Evolutionary conservation across 192 early-diverging fungal species (phyloP).

Genomic region (Linnemannia exigua): DNA sequence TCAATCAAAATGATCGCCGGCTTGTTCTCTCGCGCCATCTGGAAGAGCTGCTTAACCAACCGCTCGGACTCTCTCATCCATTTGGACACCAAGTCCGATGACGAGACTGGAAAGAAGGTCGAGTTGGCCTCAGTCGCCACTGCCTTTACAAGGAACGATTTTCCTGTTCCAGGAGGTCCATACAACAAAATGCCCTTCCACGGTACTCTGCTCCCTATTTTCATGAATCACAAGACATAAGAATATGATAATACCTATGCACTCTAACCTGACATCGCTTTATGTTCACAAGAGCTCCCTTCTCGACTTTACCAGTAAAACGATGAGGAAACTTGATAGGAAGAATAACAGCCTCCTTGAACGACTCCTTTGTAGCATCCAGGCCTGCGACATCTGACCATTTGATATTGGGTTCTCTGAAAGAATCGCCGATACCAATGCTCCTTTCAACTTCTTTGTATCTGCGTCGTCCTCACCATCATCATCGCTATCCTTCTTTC

Average conservation of each 20-base stretch:
- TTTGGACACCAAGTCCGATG: slow-evolving; percentile 98
- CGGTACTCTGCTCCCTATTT: slow-evolving; percentile 86
- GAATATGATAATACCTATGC: not conserved
- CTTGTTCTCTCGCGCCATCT: slow-evolving; percentile 91
- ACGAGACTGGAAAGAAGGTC: slow-evolving; percentile 97
- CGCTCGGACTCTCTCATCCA: slow-evolving; percentile 99
- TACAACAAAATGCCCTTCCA: slow-evolving; percentile 98
- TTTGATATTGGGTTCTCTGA: slow-evolving; percentile 95
- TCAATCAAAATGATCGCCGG: slow-evolving; percentile 99
- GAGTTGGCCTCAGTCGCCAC: slow-evolving; percentile 98
- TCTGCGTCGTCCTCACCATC: slow-evolving; percentile 62
- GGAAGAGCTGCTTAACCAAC: slow-evolving; percentile 95
- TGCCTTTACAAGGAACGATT: slow-evolving; percentile 97
- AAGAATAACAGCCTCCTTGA: slow-evolving; percentile 99
- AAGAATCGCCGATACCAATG: slow-evolving; percentile 81
- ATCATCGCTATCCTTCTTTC: slow-evolving; percentile 65
- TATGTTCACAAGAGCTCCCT: not conserved
- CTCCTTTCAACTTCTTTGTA: slow-evolving; percentile 62
- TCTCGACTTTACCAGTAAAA: slow-evolving; percentile 76
- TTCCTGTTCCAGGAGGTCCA: slow-evolving; percentile 98
- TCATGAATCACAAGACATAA: not conserved
- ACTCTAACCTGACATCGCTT: no score
- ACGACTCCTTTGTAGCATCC: slow-evolving; percentile 94
- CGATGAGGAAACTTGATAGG: slow-evolving; percentile 98
- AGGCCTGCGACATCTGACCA: slow-evolving; percentile 99